Evolutionary conservation across 1,139 yeast species (phyloP).

Genomic region (Diutina ranongensis): DNA sequence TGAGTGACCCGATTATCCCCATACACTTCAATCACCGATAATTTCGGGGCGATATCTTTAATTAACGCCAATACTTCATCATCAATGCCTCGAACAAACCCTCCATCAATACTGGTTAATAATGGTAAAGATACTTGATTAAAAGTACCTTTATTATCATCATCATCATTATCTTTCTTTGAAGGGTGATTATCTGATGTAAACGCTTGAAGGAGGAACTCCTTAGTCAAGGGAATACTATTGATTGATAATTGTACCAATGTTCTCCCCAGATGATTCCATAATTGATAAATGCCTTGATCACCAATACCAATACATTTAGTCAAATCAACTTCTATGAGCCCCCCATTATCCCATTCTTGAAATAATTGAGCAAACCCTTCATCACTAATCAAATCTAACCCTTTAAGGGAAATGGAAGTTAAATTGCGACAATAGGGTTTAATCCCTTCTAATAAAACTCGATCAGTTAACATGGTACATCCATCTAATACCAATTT

Average conservation of each 20-base stretch:
- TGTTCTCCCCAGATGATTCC: slow-evolving; percentile 55
- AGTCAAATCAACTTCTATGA: slow-evolving; percentile 48
- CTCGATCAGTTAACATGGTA: slow-evolving; percentile 52
- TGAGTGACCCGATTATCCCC: slow-evolving; percentile 65
- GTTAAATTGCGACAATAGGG: slow-evolving; percentile 46
- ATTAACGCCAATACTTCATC: slow-evolving; percentile 46
- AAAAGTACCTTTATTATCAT: slow-evolving; percentile 11
- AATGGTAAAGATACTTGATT: slow-evolving; percentile 29
- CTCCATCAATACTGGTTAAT: slow-evolving; percentile 54
- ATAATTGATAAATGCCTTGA: slow-evolving; percentile 43
- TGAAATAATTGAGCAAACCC: slow-evolving; percentile 39
- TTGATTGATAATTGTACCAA: slow-evolving; percentile 61
- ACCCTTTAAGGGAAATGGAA: slow-evolving; percentile 36
- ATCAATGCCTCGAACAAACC: slow-evolving; percentile 68
- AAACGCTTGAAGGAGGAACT: slow-evolving; percentile 33
- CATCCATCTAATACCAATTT: slow-evolving; percentile 63
- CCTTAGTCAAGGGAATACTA: slow-evolving; percentile 49
- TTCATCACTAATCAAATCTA: slow-evolving; percentile 56
- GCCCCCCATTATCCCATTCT: slow-evolving; percentile 33
- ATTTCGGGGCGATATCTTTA: slow-evolving; percentile 44
- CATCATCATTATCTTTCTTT: slow-evolving; percentile 15
- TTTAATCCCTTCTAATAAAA: slow-evolving; percentile 46
- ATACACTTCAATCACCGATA: slow-evolving; percentile 62
- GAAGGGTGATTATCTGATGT: slow-evolving; percentile 24
- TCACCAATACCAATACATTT: slow-evolving; percentile 62